Evolutionary conservation across 768 basidiomycete genomes (phyloP).

Genomic region (Amanita polypyramis): DNA sequence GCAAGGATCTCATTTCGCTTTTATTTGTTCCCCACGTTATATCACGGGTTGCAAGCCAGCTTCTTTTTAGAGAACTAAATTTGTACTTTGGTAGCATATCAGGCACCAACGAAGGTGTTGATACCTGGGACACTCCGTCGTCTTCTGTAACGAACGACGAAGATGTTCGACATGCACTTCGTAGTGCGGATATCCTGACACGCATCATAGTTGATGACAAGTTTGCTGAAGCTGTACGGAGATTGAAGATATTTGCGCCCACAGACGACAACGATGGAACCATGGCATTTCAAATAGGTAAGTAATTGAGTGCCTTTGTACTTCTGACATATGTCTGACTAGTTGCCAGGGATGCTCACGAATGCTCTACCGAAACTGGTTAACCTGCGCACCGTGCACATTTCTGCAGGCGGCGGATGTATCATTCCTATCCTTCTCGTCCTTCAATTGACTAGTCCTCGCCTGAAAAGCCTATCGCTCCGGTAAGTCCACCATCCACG

Average conservation of each 20-base stretch:
- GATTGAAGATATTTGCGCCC: slow-evolving; percentile 48
- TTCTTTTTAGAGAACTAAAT: slow-evolving; percentile 55
- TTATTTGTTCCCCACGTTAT: slow-evolving; percentile 55
- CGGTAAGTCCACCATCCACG: slow-evolving; percentile 24
- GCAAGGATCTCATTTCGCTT: slow-evolving; percentile 53
- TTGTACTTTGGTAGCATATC: slow-evolving; percentile 41
- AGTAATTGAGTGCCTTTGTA: slow-evolving; percentile 6
- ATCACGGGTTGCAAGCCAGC: slow-evolving; percentile 58
- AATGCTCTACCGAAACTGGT: slow-evolving; percentile 56
- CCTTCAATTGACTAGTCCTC: slow-evolving; percentile 39
- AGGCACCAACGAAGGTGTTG: slow-evolving; percentile 11
- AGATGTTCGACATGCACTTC: slow-evolving; percentile 45
- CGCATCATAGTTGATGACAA: slow-evolving; percentile 48
- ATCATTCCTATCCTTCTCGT: slow-evolving; percentile 41
- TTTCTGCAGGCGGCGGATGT: slow-evolving; percentile 45
- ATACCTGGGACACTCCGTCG: slow-evolving; percentile 11
- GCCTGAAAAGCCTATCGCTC: slow-evolving; percentile 46
- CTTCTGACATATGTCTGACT: background rate
- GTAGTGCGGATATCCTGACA: slow-evolving; percentile 63
- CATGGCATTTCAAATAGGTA: slow-evolving; percentile 58
- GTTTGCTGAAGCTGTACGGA: slow-evolving; percentile 49
- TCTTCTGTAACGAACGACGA: slow-evolving; percentile 19
- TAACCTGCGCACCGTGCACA: slow-evolving; percentile 50
- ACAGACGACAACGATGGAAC: slow-evolving; percentile 35
- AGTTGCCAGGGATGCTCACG: slow-evolving; percentile 46